Percentiles rank a stretch among this genome's conserved stretches.
Evolutionary conservation across 2,329 filamentous ascomycete genomes (phyloP).

Genomic region (Ilyonectria destructans): DNA sequence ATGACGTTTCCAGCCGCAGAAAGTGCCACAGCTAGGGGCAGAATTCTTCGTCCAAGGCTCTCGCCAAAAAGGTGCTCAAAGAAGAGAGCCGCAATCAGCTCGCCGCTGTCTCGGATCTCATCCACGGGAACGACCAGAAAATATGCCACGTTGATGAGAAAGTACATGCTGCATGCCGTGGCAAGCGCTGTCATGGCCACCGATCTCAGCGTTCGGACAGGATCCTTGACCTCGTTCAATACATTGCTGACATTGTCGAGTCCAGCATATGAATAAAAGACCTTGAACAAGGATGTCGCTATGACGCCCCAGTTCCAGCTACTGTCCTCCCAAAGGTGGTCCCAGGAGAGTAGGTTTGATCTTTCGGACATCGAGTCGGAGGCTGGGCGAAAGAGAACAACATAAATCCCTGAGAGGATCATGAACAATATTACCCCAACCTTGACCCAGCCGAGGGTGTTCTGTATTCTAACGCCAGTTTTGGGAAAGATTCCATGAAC

Average conservation of each 20-base stretch:
- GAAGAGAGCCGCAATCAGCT: conserved; percentile 78
- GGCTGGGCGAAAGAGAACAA: conserved; percentile 64
- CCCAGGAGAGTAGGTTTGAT: conserved; percentile 58
- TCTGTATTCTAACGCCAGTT: conserved; percentile 73
- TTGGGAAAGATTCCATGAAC: conserved; percentile 73
- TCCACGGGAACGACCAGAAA: conserved; percentile 78
- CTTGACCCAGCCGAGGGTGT: conserved; percentile 76
- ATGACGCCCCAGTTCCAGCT: conserved; percentile 80
- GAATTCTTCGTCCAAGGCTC: conserved; percentile 69
- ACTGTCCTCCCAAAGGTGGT: conserved; percentile 74
- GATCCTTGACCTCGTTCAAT: conserved; percentile 80
- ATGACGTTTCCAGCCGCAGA: conserved; percentile 82
- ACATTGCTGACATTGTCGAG: conserved; percentile 80
- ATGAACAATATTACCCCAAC: conserved; percentile 74
- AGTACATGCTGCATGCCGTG: conserved; percentile 75
- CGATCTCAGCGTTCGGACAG: conserved; percentile 75
- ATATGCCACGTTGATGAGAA: conserved; percentile 76
- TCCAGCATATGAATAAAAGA: conserved; percentile 80
- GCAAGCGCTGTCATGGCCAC: conserved; percentile 73
- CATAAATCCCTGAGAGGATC: conserved; percentile 73
- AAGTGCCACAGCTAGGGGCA: conserved; percentile 77
- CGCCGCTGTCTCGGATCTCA: conserved; percentile 77
- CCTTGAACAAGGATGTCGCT: conserved; percentile 78
- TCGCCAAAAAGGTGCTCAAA: conserved; percentile 77
- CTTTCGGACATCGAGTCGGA: conserved; percentile 28